Evolutionary conservation across 305 asterid species (phyloP).

Genomic region (Fraxinus albicans): DNA sequence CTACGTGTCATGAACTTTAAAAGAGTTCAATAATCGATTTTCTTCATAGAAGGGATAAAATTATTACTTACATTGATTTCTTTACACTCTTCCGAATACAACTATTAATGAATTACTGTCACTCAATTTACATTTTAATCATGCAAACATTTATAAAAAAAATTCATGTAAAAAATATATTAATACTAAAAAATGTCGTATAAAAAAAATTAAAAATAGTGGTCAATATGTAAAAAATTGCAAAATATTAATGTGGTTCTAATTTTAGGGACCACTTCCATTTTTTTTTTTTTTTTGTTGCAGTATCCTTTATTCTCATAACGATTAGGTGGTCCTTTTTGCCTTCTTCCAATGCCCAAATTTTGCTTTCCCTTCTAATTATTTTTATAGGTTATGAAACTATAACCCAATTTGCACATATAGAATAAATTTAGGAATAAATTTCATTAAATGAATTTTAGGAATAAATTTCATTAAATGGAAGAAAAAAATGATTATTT

Average conservation of each 20-base stretch:
- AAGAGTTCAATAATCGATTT: background rate
- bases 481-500: background rate
- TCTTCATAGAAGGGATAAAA: background rate
- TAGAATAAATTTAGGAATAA: background rate
- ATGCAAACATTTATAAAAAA: background rate
- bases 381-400: background rate
- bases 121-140: background rate
- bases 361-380: background rate
- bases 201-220: too few relatives aligned
- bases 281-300: too few relatives aligned
- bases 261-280: slow-evolving; percentile 43
- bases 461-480: too few relatives aligned
- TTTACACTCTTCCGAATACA: background rate
- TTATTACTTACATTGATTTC: too few relatives aligned
- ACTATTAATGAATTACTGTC: background rate
- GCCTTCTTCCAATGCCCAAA: background rate
- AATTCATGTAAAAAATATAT: too few relatives aligned
- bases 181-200: too few relatives aligned
- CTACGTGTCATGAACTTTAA: background rate
- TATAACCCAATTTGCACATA: background rate
- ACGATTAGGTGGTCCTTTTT: slow-evolving; percentile 52
- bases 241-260: background rate
- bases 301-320: slow-evolving; percentile 38
- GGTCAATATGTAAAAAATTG: background rate
- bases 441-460: too few relatives aligned